Base-by-base conservation (phyloP, 1,284 basidiomycete genomes). In the Trichosporon sp. region DNA sequence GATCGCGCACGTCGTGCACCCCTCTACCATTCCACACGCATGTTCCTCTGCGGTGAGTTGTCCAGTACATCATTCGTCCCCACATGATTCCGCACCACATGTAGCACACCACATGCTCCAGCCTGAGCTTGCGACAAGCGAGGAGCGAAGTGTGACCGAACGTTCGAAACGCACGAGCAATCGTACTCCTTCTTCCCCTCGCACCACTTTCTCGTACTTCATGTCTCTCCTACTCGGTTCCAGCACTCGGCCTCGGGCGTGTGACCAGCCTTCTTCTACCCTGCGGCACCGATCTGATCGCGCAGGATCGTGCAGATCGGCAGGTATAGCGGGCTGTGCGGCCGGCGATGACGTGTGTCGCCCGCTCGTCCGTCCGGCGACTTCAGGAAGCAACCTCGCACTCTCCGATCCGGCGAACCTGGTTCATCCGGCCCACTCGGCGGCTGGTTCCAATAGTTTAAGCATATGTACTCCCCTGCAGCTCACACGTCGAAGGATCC, bases 81-180 rank as follows among this genome's bases (percentile, higher is more conserved):
- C 51, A 54, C 19, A 54, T 54, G 51, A 19, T 26, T 1, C 2
- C 11, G 51, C 51, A 54, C 51, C 51, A 54, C 51, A 54, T 54
- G 51, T 16, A 54, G 51, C 51, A 16, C 51, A 54, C 21, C 51
- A 54, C 51, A 54, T 26, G 51, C 51, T 54, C 43, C 16, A 26
- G 26, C 5, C n/a, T 5, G 19, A 54, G 19, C 6, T 54, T 26
- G 51, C 51, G 51, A 54, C 19, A 54, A 54, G 51, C 51, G 51
- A 54, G 51, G 51, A 54, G 51, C 51, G 51, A 54, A 10, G 51
- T 54, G 51, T 54, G 51, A 54, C 51, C 51, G 51, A 54, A 54
- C 51, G 51, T 26, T 26, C 51, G 51, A 26, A 54, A 54, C 51
- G 51, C 51, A 54, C 51, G 8, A 21, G 19, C n/a, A 19, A 19